Base-by-base conservation (phyloP, 2,329 filamentous ascomycete species). In the Ophiocordyceps robertsii region DNA sequence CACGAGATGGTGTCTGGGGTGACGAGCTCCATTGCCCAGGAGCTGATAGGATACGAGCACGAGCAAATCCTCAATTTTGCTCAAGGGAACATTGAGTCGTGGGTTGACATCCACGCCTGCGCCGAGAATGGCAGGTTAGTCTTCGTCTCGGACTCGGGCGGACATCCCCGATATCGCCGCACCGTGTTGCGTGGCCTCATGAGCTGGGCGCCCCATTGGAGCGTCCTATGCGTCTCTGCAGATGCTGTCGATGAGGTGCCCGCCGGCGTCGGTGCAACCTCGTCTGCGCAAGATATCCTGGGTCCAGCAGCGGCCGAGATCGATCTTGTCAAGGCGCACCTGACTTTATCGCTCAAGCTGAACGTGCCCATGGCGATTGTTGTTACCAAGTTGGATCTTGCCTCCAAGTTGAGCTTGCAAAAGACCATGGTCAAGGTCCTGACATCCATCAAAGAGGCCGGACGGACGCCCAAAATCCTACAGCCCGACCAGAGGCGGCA, bases 171-270 rank as follows among this genome's bases (percentile, higher is more conserved):
- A 37, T 98, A 92, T 60, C 77, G 88, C 39, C 80, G 92, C 43
- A 96, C 90, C 6, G 90, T 87, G 3, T 69, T 96, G 42, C 77
- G 90, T 46, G 88, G 89, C 1, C 69, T 98, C n/a, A 74, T 98
- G 48, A 92, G 89, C 38, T 96, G 92, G 89, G 84, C 85, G 32
- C 92, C 92, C 9, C 88, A 96, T 57, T 98, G 92, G 82, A 88
- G 85, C 1, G 61, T 95, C 19, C 70, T 96, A 2, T 95, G 93
- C 51, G 78, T 96, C 47, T 80, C 87, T 38, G 87, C 86, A 31
- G 84, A 92, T 54, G 82, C 83, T 48, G 69, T 72, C 11, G 77
- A 82, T 12, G 53, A 58, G 38, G 51, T 52, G 4, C 50, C 55
- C 4, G 38, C 42, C 30, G 40, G 47, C 38, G 37, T 27, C 19